Conservation (phyloP, 306 rosid species). For the Cicer arietinum region DNA sequence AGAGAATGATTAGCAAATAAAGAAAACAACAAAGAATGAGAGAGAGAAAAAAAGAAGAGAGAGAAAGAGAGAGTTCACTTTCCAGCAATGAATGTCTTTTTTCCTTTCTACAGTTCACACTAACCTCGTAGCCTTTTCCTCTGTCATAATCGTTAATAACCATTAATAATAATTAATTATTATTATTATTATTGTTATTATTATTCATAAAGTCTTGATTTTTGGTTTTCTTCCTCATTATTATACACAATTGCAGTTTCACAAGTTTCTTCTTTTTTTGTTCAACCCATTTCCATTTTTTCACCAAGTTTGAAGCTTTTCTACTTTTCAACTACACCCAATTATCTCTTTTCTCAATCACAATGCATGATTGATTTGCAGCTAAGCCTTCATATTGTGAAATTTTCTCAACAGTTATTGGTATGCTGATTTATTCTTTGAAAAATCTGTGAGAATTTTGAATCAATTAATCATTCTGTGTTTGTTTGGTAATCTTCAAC, state of each 20-base stretch:
- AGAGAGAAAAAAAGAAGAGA: constrained; percentile 15
- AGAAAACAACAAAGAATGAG: constrained; percentile 8
- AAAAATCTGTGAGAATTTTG: background rate
- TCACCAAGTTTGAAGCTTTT: constrained; percentile 43
- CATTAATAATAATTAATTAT: background rate
- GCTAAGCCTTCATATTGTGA: constrained; percentile 27
- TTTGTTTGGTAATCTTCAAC: background rate
- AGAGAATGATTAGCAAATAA: constrained; percentile 42
- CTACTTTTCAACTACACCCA: constrained; percentile 46
- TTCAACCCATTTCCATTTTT: constrained; percentile 39
- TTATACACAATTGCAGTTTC: constrained; percentile 39
- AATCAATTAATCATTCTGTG: background rate
- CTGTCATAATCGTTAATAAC: constrained; percentile 37
- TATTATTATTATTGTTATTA: background rate
- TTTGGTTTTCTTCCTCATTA: constrained; percentile 24
- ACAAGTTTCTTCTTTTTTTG: constrained; percentile 23
- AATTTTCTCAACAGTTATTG: constrained; percentile 33
- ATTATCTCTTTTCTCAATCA: constrained; percentile 4
- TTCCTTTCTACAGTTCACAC: background rate
- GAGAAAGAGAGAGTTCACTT: constrained; percentile 31
- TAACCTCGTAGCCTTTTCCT: constrained; percentile 48
- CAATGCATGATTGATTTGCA: constrained; percentile 31
- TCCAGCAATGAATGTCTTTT: constrained; percentile 44
- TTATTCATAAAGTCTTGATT: constrained; percentile 29
- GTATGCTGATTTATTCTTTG: constrained; percentile 38